Evolutionary conservation across 1,284 basidiomycete genomes (phyloP).

Genomic region (Wallemia hederae): DNA sequence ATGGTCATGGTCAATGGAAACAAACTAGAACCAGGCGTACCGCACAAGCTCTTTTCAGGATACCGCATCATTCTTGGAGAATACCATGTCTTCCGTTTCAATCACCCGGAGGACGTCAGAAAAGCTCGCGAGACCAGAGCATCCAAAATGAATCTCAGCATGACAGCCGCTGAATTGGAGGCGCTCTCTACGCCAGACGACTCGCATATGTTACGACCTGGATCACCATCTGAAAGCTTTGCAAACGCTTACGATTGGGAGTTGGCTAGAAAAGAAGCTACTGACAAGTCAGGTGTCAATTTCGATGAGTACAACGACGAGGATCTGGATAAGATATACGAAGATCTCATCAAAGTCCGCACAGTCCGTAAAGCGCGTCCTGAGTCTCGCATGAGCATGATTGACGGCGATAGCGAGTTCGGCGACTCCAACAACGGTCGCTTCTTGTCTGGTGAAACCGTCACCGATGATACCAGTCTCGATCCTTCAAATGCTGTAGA

Average conservation of each 20-base stretch:
- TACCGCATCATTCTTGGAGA: slow-evolving; percentile 91
- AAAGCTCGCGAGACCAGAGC: slow-evolving; percentile 38
- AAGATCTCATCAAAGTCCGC: slow-evolving; percentile 59
- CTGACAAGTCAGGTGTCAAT: slow-evolving; percentile 51
- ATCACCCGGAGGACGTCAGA: slow-evolving; percentile 77
- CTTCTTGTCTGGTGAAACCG: slow-evolving; percentile 35
- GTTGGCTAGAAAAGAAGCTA: slow-evolving; percentile 71
- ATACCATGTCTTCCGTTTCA: slow-evolving; percentile 92
- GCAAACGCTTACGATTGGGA: slow-evolving; percentile 61
- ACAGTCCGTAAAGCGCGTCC: slow-evolving; percentile 48
- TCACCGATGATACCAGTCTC: slow-evolving; percentile 57
- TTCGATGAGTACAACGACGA: slow-evolving; percentile 71
- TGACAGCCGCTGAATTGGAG: slow-evolving; percentile 33
- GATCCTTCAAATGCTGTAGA: slow-evolving; percentile 27
- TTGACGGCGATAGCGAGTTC: slow-evolving; percentile 56
- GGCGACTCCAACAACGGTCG: slow-evolving; percentile 34
- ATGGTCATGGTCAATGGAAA: slow-evolving; percentile 85
- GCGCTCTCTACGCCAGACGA: slow-evolving; percentile 9
- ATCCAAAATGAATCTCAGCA: slow-evolving; percentile 32
- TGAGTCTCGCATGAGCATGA: slow-evolving; percentile 39
- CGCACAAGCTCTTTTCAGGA: slow-evolving; percentile 57
- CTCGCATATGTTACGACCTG: slow-evolving; percentile 28
- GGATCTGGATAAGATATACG: slow-evolving; percentile 72
- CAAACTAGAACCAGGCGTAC: slow-evolving; percentile 40
- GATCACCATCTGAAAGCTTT: slow-evolving; percentile 33